Conservation (phyloP, 2,329 filamentous ascomycete genomes). For the Hymenoscyphus fraxineus region DNA sequence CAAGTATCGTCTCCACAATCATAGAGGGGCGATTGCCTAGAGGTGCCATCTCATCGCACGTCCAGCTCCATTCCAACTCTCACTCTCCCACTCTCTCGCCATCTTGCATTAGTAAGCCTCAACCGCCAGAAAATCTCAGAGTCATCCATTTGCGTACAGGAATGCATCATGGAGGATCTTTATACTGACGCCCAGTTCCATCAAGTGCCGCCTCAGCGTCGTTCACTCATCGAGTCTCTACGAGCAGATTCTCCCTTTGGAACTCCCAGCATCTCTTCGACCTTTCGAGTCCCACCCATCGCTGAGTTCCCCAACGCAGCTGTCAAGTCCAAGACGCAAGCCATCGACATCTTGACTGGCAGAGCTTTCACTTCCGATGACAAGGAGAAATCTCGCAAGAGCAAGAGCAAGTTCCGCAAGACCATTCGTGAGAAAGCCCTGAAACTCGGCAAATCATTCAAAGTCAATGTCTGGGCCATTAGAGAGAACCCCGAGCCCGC, state of each 20-base stretch:
- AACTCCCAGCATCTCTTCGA: conserved; percentile 8
- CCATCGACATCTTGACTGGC: neutral
- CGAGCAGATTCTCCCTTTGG: conserved; percentile 4
- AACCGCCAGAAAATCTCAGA: neutral
- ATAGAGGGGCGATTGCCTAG: too few species aligned
- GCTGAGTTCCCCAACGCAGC: neutral
- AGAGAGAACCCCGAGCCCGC: neutral
- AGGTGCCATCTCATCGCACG: too few species aligned
- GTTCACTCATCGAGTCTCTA: neutral
- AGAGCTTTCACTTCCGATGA: neutral
- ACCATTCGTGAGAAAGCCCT: neutral
- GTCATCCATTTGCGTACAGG: neutral
- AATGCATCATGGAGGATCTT: neutral
- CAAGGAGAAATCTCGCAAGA: neutral
- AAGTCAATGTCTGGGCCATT: neutral
- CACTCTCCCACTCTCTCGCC: too few species aligned
- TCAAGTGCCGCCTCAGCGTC: conserved; percentile 1
- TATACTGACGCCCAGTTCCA: neutral
- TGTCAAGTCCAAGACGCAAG: neutral
- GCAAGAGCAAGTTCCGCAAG: neutral
- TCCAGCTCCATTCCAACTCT: too few species aligned
- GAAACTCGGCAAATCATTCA: neutral
- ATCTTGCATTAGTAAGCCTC: neutral
- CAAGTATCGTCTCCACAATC: too few species aligned
- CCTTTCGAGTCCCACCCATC: conserved; percentile 1